Conservation (phyloP, 163 green algal genomes). For the Smithsoniella earleae region DNA sequence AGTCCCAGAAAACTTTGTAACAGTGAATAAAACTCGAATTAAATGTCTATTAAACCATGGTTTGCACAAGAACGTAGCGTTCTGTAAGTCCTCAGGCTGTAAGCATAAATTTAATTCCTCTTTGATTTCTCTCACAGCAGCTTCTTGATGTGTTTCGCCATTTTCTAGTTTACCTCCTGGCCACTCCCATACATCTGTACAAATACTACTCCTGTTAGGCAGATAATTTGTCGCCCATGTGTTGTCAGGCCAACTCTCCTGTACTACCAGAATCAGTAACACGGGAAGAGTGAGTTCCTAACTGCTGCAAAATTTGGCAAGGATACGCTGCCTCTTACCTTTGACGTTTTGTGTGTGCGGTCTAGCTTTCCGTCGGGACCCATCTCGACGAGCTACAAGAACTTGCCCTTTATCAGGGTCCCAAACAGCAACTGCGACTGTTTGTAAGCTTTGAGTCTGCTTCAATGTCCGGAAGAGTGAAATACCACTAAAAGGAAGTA, state of each 20-base stretch:
- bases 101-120: not conserved
- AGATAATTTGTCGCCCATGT: not conserved
- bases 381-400: too few species aligned
- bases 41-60: not conserved
- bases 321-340: not conserved
- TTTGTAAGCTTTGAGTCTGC: too few species aligned
- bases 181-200: not conserved
- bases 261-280: not conserved
- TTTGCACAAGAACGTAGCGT: not conserved
- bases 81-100: not conserved
- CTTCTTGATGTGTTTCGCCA: not conserved
- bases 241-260: not conserved
- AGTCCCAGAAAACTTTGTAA: not conserved
- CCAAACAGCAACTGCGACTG: too few species aligned
- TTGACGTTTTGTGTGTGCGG: not conserved
- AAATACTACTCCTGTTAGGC: not conserved
- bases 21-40: not conserved
- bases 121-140: not conserved
- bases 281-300: not conserved
- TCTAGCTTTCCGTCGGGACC: not conserved
- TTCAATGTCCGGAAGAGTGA: too few species aligned
- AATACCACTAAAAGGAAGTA: too few species aligned
- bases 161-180: conserved; percentile 1
- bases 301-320: not conserved
- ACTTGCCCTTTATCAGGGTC: too few species aligned